Base-by-base conservation (phyloP, 768 basidiomycete genomes). In the Russula sp. region DNA sequence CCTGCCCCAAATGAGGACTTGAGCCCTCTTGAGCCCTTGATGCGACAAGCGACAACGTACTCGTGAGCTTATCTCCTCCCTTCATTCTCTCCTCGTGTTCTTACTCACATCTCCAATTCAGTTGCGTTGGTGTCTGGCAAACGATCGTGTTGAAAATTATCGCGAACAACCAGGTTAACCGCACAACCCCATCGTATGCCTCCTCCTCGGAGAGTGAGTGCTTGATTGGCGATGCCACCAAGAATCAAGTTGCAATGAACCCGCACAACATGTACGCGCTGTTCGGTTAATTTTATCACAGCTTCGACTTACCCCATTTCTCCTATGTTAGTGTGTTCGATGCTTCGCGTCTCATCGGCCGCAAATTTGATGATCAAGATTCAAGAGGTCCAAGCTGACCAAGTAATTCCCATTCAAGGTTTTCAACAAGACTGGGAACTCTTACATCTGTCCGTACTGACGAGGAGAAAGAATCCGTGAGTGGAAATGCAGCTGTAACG, bases 101-200 rank as follows among this genome's bases (percentile, higher is more conserved):
- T 62, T 32, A 69, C 52, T 14, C 54, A 28, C 61, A 51, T 50
- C 54, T 50, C 63, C 67, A 42, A 40, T 62, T 42, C 62, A 94
- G 92, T 22, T 98, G 95, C 78, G 96, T 98, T 72, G 96, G 92
- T 83, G 95, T 98, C 67, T 98, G 95, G 94, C 92, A 83, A 94
- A 97, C 73, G 96, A 98, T 81, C 92, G 95, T 75, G 95, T 97
- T 69, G 95, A n/a, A 97, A 80, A 97, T 97, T 81, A 98, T 98
- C 75, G 90, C 90, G 79, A 93, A 93, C 73, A 91, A 93, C 78
- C 91, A 92, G 81, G 90, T 90, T 75, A 92, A 96, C 81, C 89
- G 94, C 63, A 96, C 94, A 10, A 96, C 94, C 8, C 94, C 94
- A 20, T 96, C 94, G 10, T 96, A 95, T 76, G 94, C 96, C 77